These are phyloP conservation scores for Melanomma pulvis-pyrius DNA, from an alignment of 495 filamentous ascomycete species.

Conservation along the genomic window DNA sequence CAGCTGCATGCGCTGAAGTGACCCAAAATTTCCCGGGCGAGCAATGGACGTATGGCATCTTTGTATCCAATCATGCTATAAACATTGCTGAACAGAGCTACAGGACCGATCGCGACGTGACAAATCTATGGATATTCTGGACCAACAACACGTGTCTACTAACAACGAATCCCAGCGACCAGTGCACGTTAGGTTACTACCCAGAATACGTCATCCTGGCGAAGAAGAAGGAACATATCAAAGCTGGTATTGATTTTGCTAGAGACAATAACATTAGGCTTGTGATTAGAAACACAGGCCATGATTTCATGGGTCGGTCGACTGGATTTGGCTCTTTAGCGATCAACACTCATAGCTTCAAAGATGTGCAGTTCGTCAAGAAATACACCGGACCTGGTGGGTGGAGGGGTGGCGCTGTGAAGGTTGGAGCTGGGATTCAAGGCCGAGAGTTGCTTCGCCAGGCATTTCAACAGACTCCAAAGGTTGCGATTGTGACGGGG, in stretches of 20 bases:
- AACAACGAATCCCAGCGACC: not conserved
- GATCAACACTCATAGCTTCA: constrained; percentile 24
- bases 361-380: constrained; percentile 15
- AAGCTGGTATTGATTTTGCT: constrained; percentile 28
- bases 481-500: constrained; percentile 57
- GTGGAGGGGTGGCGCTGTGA: constrained; percentile 57
- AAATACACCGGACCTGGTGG: constrained; percentile 34
- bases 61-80: too few relatives aligned
- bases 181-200: constrained; percentile 16
- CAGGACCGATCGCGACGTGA: constrained; percentile 5
- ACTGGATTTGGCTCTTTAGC: constrained; percentile 21
- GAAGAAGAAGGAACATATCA: constrained; percentile 18
- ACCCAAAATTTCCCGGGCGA: constrained; percentile 1
- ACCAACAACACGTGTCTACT: constrained; percentile 25
- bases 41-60: not conserved
- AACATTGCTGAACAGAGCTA: too few relatives aligned
- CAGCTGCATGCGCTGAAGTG: constrained; percentile 2
- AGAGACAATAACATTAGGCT: constrained; percentile 13
- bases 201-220: constrained; percentile 21
- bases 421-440: constrained; percentile 59
- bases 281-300: constrained; percentile 27
- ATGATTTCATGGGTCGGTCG: constrained; percentile 28
- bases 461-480: constrained; percentile 46
- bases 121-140: constrained; percentile 21
- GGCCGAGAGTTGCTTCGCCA: constrained; percentile 55